Conservation (phyloP, 2,329 filamentous ascomycete species). For the Penicillium psychrosexuale region DNA sequence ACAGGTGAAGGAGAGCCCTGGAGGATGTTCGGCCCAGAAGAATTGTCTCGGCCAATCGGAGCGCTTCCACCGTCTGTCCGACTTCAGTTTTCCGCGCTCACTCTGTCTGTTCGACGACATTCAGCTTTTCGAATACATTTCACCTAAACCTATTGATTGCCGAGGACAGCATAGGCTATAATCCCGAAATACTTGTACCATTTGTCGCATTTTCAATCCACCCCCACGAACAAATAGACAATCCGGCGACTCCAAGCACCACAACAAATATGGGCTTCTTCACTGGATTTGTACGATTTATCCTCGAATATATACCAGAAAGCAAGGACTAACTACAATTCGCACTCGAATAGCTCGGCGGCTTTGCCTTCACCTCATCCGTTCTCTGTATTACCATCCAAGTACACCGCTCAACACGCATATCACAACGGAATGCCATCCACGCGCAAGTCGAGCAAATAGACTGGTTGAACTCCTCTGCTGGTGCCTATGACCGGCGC, state of each 20-base stretch:
- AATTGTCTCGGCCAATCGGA: slow-evolving; percentile 41
- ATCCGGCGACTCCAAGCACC: background rate
- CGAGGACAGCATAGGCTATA: background rate
- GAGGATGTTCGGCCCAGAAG: slow-evolving; percentile 24
- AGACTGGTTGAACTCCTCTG: slow-evolving; percentile 39
- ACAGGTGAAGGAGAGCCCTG: background rate
- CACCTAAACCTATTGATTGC: background rate
- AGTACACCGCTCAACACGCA: slow-evolving; percentile 67
- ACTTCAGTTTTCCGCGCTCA: slow-evolving; percentile 17
- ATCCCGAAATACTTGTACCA: background rate
- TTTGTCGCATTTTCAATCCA: background rate
- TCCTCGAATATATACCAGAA: background rate
- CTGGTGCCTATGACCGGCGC: slow-evolving; percentile 36
- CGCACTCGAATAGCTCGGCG: slow-evolving; percentile 59
- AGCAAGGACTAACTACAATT: slow-evolving; percentile 5
- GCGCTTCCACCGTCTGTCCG: slow-evolving; percentile 25
- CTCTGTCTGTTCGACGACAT: background rate
- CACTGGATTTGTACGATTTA: slow-evolving; percentile 65
- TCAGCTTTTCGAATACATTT: background rate
- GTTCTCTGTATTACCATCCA: slow-evolving; percentile 69
- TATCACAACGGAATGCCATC: slow-evolving; percentile 44
- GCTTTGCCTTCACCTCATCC: slow-evolving; percentile 71
- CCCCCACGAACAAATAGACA: background rate
- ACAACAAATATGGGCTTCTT: slow-evolving; percentile 63
- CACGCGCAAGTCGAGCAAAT: slow-evolving; percentile 44